phyloP scores from a whole-genome alignment of 345 rosid species.

The Barbarea vulgaris region DNA sequence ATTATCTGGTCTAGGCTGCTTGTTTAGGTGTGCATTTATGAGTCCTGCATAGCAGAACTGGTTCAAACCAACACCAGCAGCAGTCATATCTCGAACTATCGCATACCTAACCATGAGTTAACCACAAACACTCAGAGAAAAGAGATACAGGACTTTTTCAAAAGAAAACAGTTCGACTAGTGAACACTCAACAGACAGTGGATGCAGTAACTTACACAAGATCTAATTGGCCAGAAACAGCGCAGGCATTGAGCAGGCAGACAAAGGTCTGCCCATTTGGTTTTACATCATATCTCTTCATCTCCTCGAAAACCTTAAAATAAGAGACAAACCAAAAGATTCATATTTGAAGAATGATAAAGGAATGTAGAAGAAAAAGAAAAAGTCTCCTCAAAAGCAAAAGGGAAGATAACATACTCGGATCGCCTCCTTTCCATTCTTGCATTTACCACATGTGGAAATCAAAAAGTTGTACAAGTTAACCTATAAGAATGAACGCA shows the following conservation, averaged over 20 bases:
- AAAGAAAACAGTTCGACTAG: background rate
- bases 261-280: constrained; percentile 90
- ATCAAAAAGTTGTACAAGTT: constrained; percentile 81
- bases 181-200: constrained; percentile 6
- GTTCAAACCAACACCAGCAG: constrained; percentile 91
- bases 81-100: constrained; percentile 97
- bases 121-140: background rate
- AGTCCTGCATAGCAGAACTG: constrained; percentile 98
- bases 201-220: constrained; percentile 70
- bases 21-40: constrained; percentile 78
- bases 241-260: constrained; percentile 86
- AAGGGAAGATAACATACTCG: constrained; percentile 47
- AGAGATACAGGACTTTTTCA: background rate
- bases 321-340: constrained; percentile 8
- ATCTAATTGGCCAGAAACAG: constrained; percentile 83
- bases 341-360: background rate
- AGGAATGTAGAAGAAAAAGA: background rate
- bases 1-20: constrained; percentile 64
- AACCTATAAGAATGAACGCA: constrained; percentile 49
- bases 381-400: constrained; percentile 10
- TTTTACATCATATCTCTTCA: constrained; percentile 88
- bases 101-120: constrained; percentile 55
- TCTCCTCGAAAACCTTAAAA: constrained; percentile 80
- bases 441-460: constrained; percentile 87
- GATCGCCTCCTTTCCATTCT: constrained; percentile 69